Evolutionary conservation across 1,284 basidiomycete species (phyloP), one percentile per base, ranked within the genome.

Genomic region (Waitea zeae): DNA sequence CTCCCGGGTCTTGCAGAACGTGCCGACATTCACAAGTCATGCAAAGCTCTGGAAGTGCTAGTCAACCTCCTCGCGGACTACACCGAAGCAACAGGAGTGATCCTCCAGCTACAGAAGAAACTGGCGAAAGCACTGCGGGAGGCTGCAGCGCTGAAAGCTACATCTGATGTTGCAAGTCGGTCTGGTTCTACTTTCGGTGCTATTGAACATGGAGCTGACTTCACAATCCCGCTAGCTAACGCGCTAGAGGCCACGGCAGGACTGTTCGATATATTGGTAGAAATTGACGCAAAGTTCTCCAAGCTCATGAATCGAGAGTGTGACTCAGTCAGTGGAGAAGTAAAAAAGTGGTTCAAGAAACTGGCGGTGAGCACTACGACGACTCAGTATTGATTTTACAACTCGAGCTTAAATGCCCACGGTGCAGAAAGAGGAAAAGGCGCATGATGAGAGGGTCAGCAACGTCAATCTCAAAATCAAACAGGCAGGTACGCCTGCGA

Each of bases 291-390:
- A 41, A 84, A 78, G 54, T 81, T 78, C 49, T 64, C 68, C 26
- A 84, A 79, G 55, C 48, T 76, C 38, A 66, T 67, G 4, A 76
- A 80, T 45, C 81, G 71, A 53, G 79, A 84, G 44, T 81, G 72
- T 40, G 71, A 73, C 41, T 46, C 41, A 15, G 54, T 80, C 32
- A 72, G 67, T 42, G 52, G 57, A 24, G 80, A 83, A 41, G 68
- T 83, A 28, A 76, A 73, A 59, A 84, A 79, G 44, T 83, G 79
- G 76, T 74, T 83, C 59, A 82, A 79, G 65, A 81, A 73, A 51
- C 62, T 84, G 32, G 64, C 71, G 35, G 81, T 81, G 46, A 41
- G 61, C 52, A 5, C 18, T n/a, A 13, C 28, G 12, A 11, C 20
- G 22, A 18, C 14, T 12, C 14, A 17, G 11, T 26, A 7, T 26